Base-by-base conservation (phyloP, 768 basidiomycete genomes). In the Dictyophora rubrovolvata region DNA sequence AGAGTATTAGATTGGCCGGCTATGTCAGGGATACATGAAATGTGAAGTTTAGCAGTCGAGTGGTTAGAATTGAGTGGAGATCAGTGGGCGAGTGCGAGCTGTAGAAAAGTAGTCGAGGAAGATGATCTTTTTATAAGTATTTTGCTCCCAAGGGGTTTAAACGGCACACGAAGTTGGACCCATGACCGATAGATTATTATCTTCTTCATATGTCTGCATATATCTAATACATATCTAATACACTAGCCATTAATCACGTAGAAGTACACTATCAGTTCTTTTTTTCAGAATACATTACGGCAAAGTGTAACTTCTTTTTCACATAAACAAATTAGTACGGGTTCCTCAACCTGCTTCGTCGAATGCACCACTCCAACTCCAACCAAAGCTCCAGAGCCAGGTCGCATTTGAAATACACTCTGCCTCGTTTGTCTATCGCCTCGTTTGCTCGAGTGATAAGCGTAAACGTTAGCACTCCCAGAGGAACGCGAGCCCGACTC, bases 401-500 rank as follows among this genome's bases (percentile, higher is more conserved):
- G 85, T 14, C 82, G 83, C 11, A 93, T 77, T 63, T 81, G 80
- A n/a, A 96, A 72, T 22, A 96, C 84, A 1, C 85, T 79, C 68
- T 96, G 93, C 66, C 85, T 87, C 10, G 87, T 89, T 77, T 78
- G 83, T 53, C 75, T 76, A 52, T 81, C 83, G 17, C 70, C 76
- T 20, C 53, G 50, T 1, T 71, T 62, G 1, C 71, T 72, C 12
- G 79, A 75, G 33, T 85, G 85, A 71, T 95, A 97, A 16, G 94
- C 77, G 69, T 93, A 96, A 21, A 90, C 77, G 65, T 97, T 95
- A 1, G 88, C 87, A 22, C 86, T 85, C 23, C 83, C 79, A 59
- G 80, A 79, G 35, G 74, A 71, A 50, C 57, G 57, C 0, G 77
- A 67, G 11, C 88, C 90, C 60, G 83, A 83, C 70, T 97, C 94